A percentile compares a stretch with the other conserved stretches of the same genome.
These are phyloP conservation scores for Cyanodermella asteris DNA, from an alignment of 2,329 filamentous ascomycete species.

Conservation along the genomic window DNA sequence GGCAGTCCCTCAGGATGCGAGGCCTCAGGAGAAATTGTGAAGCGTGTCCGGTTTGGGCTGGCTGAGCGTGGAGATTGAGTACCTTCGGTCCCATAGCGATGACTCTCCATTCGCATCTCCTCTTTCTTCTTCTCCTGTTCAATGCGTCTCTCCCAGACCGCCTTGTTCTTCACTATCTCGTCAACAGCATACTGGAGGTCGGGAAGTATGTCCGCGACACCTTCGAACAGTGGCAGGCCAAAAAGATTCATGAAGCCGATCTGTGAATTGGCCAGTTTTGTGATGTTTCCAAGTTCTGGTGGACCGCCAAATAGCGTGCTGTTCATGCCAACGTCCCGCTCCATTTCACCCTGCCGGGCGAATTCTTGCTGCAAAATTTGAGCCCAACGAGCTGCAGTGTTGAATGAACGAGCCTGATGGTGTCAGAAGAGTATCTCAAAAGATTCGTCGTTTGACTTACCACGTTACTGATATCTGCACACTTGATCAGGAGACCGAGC, in stretches of 20 bases:
- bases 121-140: conserved; percentile 37
- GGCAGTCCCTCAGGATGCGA: conserved; percentile 8
- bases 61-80: conserved; percentile 23
- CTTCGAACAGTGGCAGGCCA: conserved; percentile 75
- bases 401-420: conserved; percentile 56
- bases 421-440: conserved; percentile 1
- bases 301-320: conserved; percentile 65
- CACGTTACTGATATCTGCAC: conserved; percentile 96
- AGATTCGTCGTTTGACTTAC: conserved; percentile 30
- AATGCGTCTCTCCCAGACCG: conserved; percentile 48
- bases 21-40: conserved; percentile 11
- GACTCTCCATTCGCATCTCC: conserved; percentile 16
- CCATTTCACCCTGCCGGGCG: conserved; percentile 78
- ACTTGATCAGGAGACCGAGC: conserved; percentile 92
- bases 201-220: conserved; percentile 67
- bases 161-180: conserved; percentile 58
- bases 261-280: conserved; percentile 69
- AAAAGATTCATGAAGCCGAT: conserved; percentile 95
- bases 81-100: conserved; percentile 15
- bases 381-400: conserved; percentile 73
- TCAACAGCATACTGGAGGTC: conserved; percentile 64
- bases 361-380: conserved; percentile 90
- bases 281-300: conserved; percentile 58
- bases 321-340: conserved; percentile 64
- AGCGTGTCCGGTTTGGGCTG: conserved; percentile 8